Evolutionary conservation across 176 grass and related monocot species (phyloP), one percentile per base, ranked within the genome.

Genomic region (Cenchrus purpureus): DNA sequence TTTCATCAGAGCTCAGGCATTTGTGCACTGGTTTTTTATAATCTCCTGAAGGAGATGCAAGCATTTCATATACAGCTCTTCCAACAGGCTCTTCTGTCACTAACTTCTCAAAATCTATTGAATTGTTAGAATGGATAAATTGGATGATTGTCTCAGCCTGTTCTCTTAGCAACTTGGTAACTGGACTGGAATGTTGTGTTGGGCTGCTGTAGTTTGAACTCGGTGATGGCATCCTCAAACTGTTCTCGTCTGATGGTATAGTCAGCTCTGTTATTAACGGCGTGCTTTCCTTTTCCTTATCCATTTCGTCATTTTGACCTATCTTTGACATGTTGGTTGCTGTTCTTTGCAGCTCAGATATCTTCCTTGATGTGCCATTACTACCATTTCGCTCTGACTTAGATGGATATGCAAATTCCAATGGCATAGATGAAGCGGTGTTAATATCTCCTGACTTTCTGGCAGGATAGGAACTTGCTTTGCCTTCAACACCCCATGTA

Each of bases 351-450:
- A 68, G 51, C 54, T 80, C 64, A 62, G 59, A 13, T 17, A 53
- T 19, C 25, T 75, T 67, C 83, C 71, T 89, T 43, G 79, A 57
- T 53, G 52, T 76, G 29, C 16, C 10, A 12, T 57, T 57, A 76
- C 31, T 57, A 76, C 53, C 16, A 57, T 76, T 56, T 76, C 1
- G 13, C 22, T 79, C 77, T 43, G 59, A 79, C 19, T 43, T 68
- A 68, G 79, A 52, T 22, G 50, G 31, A 81, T 83, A 81, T 54
- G 28, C 22, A 31, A 74, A 84, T 71, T 91, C 82, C 71, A 83
- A 76, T 50, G 79, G 79, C 72, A 83, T 57, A 20, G 83, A 86
- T 65, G 74, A 91, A 83, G 20, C 52, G 71, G n/a, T 52, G 34
- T 71, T 56, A 59, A 19, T 54, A 82, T 69, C 46, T 71, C 20